Base-by-base conservation (phyloP, 1,139 yeast species). In the Kurtzmaniella quercitrusa region DNA sequence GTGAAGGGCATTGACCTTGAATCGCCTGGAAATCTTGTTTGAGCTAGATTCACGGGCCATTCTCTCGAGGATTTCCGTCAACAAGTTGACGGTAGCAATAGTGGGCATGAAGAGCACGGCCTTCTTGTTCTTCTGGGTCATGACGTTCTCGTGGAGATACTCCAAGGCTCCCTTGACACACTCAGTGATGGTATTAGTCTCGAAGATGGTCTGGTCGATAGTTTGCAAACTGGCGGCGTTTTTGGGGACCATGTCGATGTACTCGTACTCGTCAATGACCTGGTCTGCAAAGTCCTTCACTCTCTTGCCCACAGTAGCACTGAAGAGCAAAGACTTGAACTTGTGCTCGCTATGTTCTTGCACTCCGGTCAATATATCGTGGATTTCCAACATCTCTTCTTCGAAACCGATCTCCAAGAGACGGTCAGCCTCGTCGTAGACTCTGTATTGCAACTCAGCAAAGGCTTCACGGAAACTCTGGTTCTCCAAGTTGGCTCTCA, bases 341-440 rank as follows among this genome's bases (percentile, higher is more conserved):
- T 42, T 36, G 14, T 18, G 37, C 10, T 60, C 53, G 48, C 57
- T 33, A 25, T 63, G 58, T 49, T 68, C 55, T 44, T 70, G 73
- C 48, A 85, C 66, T 33, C 62, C 61, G 11, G 66, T 65, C 43
- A 85, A 73, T 47, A 88, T 84, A 12, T 36, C 38, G 6, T 19
- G 17, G 16, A 36, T 36, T 37, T 70, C 65, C 45, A 74, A 71
- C 47, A 89, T 67, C 47, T 80, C 83, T 41, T 75, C 79, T 56
- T 79, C 81, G 59, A 89, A 89, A 12, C 94, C 94, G 49, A 79
- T 81, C 59, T 85, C 93, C 51, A 88, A 68, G 42, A 88, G 66
- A 57, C 93, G 77, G 63, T 88, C 96, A 40, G 96, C 96, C 68
- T 90, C 97, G 62, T 90, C 97, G 51, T 88, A 79, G 31, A 89